Evolutionary conservation across 257 asterid genomes (phyloP).

Genomic region (Orobanche coerulescens): DNA sequence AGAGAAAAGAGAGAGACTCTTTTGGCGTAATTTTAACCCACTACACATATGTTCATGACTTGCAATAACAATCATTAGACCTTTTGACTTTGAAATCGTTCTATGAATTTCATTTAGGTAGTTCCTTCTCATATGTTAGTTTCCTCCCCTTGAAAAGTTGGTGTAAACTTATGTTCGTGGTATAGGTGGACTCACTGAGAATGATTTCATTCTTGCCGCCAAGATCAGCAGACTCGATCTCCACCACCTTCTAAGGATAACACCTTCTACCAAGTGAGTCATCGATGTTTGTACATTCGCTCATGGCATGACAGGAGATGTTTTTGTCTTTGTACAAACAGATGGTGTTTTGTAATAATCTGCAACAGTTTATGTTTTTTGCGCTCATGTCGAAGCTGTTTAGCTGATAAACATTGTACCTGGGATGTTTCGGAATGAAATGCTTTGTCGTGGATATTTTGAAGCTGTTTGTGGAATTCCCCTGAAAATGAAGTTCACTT

Average conservation of each 20-base stretch:
- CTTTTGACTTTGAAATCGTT: too few relatives aligned
- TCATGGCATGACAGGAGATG: background rate
- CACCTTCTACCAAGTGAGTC: slow-evolving; percentile 29
- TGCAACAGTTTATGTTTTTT: background rate
- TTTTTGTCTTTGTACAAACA: background rate
- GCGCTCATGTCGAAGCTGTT: background rate
- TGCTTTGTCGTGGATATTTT: background rate
- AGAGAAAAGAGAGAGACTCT: too few relatives aligned
- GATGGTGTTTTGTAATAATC: background rate
- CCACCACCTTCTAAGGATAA: slow-evolving; percentile 67
- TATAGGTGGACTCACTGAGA: slow-evolving; percentile 90
- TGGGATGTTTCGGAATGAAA: background rate
- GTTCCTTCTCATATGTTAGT: too few relatives aligned
- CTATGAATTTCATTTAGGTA: too few relatives aligned
- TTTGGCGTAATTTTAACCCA: too few relatives aligned
- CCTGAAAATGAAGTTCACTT: too few relatives aligned
- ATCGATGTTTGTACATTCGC: background rate
- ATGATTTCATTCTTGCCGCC: slow-evolving; percentile 90
- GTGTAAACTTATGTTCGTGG: background rate
- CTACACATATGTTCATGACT: too few relatives aligned
- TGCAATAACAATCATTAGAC: background rate
- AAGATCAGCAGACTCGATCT: slow-evolving; percentile 64
- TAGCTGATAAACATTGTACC: background rate
- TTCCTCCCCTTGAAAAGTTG: background rate
- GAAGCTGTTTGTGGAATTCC: too few relatives aligned